Evolutionary conservation across 164 flowering plant species (phyloP), one percentile per base, ranked within the genome.

Genomic region (Nelumbo lutea): DNA sequence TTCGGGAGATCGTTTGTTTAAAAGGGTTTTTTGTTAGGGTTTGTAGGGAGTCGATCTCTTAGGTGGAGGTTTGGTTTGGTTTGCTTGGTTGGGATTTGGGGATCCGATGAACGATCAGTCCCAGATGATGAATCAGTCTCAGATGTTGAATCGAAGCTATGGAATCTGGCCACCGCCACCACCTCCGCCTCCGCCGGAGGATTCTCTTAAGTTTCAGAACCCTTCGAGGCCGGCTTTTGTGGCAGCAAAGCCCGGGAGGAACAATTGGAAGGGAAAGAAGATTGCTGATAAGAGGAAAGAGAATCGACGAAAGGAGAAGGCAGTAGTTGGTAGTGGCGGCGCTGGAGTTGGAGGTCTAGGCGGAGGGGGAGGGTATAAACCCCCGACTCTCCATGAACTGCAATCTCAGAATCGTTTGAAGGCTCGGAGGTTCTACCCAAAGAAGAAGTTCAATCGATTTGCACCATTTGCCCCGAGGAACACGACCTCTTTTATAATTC

Each of bases 391-490:
- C 10, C 65, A 85, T 27, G 97, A 91, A 52, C 65, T 91, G 62
- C 94, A 91, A 64, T 78, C 82, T 0, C 90, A 91, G 76, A 91
- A 89, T 69, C 78, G 92, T 13, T n/a, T 80, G 57, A 93, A 85
- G 77, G 83, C 96, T 5, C 67, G 89, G 41, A 84, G 85, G 64
- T 88, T 83, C 63, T 86, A 91, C 61, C 84, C 84, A 2, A 93
- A 89, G 77, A 92, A 83, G 80, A 86, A 87, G 68, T 86, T 79
- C 66, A 83, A 83, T 53, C 72, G 93, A 38, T 83, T 80, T 60
- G 94, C 89, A 1, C 96, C 97, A 0, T 87, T 73, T 75, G 98
- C 98, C 0, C 98, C 98, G 0, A 76, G 97, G 63, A 93, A 93
- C 70, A 93, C 96, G 0, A 79, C 90, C 0, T 91, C 96, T 1